These are phyloP conservation scores for Russula foetens DNA, from an alignment of 768 basidiomycete genomes.

Conservation along the genomic window DNA sequence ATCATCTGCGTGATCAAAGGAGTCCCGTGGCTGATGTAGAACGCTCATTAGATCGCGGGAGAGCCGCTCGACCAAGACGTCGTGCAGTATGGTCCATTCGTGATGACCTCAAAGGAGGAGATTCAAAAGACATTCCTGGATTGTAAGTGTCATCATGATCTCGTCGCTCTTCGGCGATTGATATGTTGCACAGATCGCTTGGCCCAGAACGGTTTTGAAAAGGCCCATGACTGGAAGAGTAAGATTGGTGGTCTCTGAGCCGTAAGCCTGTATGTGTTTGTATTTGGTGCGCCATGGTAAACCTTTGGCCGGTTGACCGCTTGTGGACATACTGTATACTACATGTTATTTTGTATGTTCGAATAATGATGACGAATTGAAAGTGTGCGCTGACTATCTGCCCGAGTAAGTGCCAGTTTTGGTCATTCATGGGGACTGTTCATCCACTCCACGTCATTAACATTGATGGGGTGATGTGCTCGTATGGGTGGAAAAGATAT, in stretches of 20 bases:
- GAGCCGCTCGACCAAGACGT: conserved; percentile 87
- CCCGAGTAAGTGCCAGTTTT: no score
- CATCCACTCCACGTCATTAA: no score
- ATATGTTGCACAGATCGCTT: conserved; percentile 44
- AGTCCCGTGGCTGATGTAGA: background rate
- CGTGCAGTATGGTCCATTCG: conserved; percentile 82
- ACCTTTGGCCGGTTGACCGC: no score
- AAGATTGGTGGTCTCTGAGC: conserved; percentile 47
- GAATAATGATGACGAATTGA: background rate
- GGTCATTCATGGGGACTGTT: no score
- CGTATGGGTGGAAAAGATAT: no score
- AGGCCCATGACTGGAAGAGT: conserved; percentile 80
- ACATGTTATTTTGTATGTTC: background rate
- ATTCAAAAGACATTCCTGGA: conserved; percentile 78
- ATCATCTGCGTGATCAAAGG: no score
- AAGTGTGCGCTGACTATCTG: no score
- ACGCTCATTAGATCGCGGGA: conserved; percentile 56
- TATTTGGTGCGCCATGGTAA: conserved; percentile 8
- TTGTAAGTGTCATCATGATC: conserved; percentile 37
- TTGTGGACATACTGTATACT: no score
- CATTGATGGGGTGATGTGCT: no score
- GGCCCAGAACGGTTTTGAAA: conserved; percentile 85
- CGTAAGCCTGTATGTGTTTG: background rate
- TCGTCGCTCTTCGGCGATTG: background rate
- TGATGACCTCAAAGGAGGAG: conserved; percentile 75